phyloP scores from a whole-genome alignment of 73 alveolate genomes.

The Durusdinium trenchii region DNA sequence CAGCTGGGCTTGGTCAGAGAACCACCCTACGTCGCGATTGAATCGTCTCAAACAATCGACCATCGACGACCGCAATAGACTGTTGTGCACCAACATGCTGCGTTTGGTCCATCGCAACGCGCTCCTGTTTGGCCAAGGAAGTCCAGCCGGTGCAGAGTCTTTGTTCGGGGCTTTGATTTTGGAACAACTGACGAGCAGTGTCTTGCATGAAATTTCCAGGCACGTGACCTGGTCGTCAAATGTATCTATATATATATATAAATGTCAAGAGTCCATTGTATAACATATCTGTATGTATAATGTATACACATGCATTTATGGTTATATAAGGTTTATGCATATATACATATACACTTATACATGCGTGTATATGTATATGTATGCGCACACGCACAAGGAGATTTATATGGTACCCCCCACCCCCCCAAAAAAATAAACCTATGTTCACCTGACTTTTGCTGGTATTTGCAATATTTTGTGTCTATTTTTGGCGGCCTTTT shows the following conservation, averaged over 20 bases:
- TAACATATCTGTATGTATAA: background rate
- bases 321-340: background rate
- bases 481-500: too few relatives aligned
- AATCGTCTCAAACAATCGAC: background rate
- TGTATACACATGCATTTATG: background rate
- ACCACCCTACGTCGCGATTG: background rate
- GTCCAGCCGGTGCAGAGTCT: conserved; percentile 66
- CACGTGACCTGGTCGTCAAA: background rate
- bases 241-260: too few relatives aligned
- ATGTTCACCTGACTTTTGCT: too few relatives aligned
- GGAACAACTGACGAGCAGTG: conserved; percentile 89
- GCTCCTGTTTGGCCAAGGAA: background rate
- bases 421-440: too few relatives aligned
- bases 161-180: conserved; percentile 86
- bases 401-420: too few relatives aligned
- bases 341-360: background rate
- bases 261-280: background rate
- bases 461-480: too few relatives aligned
- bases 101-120: background rate
- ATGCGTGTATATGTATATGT: background rate
- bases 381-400: too few relatives aligned
- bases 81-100: background rate
- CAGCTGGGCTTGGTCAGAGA: background rate
- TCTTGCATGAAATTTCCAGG: background rate
- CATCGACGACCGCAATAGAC: background rate